These are phyloP conservation scores for Nicotiana rustica DNA, from an alignment of 305 asterid genomes.

Conservation along the genomic window DNA sequence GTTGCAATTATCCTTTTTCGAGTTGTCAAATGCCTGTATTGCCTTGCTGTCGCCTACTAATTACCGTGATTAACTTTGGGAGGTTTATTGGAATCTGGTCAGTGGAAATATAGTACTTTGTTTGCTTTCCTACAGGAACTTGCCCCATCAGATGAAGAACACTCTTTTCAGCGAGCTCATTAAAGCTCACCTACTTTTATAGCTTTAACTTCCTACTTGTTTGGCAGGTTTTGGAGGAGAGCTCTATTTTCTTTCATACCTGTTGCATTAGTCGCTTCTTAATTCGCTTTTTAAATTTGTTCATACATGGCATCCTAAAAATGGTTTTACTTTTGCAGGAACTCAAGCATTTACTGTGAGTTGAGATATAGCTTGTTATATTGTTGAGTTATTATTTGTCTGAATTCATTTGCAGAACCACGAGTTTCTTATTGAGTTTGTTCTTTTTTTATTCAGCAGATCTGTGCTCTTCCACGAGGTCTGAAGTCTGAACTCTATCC, in stretches of 20 bases:
- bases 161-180: slow-evolving; percentile 36
- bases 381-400: slow-evolving; percentile 42
- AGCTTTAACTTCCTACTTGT: slow-evolving; percentile 37
- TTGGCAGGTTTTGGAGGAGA: slow-evolving; percentile 55
- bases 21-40: not conserved
- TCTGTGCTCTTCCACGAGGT: not conserved
- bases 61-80: not conserved
- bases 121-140: slow-evolving; percentile 29
- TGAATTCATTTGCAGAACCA: slow-evolving; percentile 10
- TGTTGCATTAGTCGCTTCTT: slow-evolving; percentile 36
- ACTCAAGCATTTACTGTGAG: slow-evolving; percentile 48
- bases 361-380: slow-evolving; percentile 43
- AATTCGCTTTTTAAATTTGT: slow-evolving; percentile 32
- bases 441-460: slow-evolving; percentile 23
- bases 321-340: slow-evolving; percentile 63
- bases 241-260: slow-evolving; percentile 31
- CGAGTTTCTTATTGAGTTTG: slow-evolving; percentile 1
- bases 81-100: not conserved
- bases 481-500: not conserved
- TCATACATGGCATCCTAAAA: slow-evolving; percentile 40
- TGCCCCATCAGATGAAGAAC: slow-evolving; percentile 28
- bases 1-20: not conserved
- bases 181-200: slow-evolving; percentile 39
- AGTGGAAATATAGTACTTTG: not conserved
- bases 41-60: not conserved